Base-by-base conservation (phyloP, 176 grass and related monocot genomes). In the Pontederia paniculata region DNA sequence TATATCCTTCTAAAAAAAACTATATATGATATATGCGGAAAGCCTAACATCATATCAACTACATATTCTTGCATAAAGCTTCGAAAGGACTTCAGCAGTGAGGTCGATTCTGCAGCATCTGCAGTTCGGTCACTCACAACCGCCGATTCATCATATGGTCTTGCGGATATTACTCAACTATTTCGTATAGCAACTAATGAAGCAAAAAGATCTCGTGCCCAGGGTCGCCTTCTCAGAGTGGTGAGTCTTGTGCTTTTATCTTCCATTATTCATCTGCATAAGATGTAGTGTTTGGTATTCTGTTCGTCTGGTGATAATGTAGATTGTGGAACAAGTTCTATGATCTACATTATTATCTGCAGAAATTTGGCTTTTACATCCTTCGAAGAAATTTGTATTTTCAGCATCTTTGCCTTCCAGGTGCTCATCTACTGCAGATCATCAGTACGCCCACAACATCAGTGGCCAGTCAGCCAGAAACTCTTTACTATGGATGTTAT, bases 341-440 rank as follows among this genome's bases (percentile, higher is more conserved):
- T 6, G 7, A 37, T 37, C 28, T 37, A 37, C 28, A 37, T 37
- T 37, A 37, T 37, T 37, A 37, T 37, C 28, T 37, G 28, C 1
- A 6, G 28, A 2, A 37, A 37, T 37, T 37, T 37, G 28, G 28
- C 5, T 37, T 37, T 37, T 37, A 37, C 18, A 14, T 11, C 42
- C 14, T 45, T 21, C 11, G 1, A 13, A 45, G 42, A 62, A 21
- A 42, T 46, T 61, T 21, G 14, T 37, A 43, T 45, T 43, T 62
- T 46, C 9, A 10, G 12, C 42, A 12, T 42, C 10, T 65, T 57
- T 58, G 13, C 9, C 4, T 77, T 60, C 23, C 74, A 98, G 93
- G 77, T 98, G 56, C 81, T 98, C 43, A 82, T 98, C 48, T 98
- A 98, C 73, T 95, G 82, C 63, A 76, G 90, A 20, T 95, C 90